Evolutionary conservation across 345 rosid genomes (phyloP), one percentile per base, ranked within the genome.

Genomic region (Eucalyptus cloeziana): DNA sequence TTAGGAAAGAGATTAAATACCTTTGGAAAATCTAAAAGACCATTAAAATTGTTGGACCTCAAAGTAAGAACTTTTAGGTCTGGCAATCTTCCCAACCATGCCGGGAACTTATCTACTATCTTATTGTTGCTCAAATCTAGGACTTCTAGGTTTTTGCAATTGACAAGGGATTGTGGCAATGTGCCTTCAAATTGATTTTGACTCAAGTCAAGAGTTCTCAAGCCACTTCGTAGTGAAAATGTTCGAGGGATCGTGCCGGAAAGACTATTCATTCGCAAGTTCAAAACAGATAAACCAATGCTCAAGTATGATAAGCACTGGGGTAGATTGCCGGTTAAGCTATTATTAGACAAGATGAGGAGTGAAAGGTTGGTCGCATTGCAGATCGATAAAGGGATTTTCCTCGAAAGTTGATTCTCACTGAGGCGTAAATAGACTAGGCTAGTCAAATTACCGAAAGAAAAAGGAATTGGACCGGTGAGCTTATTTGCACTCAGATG

Each of bases 391-490:
- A 30, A 6, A 62, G 92, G 79, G 22, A 89, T 87, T 1, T 10
- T 22, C 19, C 91, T 87, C 1, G 31, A 90, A 14, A 93, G 85
- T 31, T 71, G 64, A 86, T 93, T 90, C 31, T 87, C 8, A 4
- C 31, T 6, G 89, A 37, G 31, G 60, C 7, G 88, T 88, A 14
- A 85, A 37, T 37, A 86, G 60, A 22, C 89, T 87, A 44, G 86
- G 86, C 88, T 88, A 6, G 90, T 49, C 33, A 21, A 88, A 81
- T 31, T 30, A 43, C 87, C 64, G 87, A 93, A 86, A 86, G 88
- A 80, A 45, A 89, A 33, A 4, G 91, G 90, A 14, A 91, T 85
- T 27, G 86, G 58, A 49, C 93, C 93, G 22, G 51, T 87, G 45
- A 93, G 86, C 3, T 31, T 7, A 86, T 93, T 93, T 88, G 81